Evolutionary conservation across 768 basidiomycete genomes (phyloP).

Genomic region (Leccinum imitatum): DNA sequence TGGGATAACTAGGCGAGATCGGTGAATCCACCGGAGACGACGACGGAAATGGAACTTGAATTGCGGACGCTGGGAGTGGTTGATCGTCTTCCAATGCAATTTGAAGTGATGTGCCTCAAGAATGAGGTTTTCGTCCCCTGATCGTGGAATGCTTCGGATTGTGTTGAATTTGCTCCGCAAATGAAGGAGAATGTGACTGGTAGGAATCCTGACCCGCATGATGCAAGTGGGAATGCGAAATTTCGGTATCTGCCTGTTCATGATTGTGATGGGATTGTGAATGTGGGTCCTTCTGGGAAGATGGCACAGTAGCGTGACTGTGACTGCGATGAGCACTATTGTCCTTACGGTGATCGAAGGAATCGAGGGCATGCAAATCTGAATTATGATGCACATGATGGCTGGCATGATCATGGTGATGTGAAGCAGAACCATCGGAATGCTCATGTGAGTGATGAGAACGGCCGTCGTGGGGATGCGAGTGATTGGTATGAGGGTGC

Average conservation of each 20-base stretch:
- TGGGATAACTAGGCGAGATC: constrained; percentile 63
- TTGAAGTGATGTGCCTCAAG: constrained; percentile 41
- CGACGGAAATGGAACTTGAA: constrained; percentile 27
- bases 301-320: constrained; percentile 12
- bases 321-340: constrained; percentile 17
- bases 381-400: constrained; percentile 21
- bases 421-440: constrained; percentile 7
- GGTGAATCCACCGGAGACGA: constrained; percentile 44
- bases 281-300: constrained; percentile 24
- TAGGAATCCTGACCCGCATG: constrained; percentile 32
- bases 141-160: constrained; percentile 16
- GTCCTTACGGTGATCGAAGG: constrained; percentile 10
- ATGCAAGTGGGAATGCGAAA: constrained; percentile 24
- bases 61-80: constrained; percentile 18
- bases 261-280: constrained; percentile 25
- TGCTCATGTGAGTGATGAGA: constrained; percentile 20
- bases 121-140: constrained; percentile 37
- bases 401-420: constrained; percentile 20
- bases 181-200: constrained; percentile 17
- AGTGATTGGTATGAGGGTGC: constrained; percentile 38
- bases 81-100: constrained; percentile 29
- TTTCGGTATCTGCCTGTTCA: constrained; percentile 26
- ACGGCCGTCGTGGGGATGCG: constrained; percentile 34
- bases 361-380: constrained; percentile 15
- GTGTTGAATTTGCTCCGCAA: constrained; percentile 9